phyloP scores from a whole-genome alignment of 192 early-diverging fungal genomes.

The Coemansia pectinata region DNA sequence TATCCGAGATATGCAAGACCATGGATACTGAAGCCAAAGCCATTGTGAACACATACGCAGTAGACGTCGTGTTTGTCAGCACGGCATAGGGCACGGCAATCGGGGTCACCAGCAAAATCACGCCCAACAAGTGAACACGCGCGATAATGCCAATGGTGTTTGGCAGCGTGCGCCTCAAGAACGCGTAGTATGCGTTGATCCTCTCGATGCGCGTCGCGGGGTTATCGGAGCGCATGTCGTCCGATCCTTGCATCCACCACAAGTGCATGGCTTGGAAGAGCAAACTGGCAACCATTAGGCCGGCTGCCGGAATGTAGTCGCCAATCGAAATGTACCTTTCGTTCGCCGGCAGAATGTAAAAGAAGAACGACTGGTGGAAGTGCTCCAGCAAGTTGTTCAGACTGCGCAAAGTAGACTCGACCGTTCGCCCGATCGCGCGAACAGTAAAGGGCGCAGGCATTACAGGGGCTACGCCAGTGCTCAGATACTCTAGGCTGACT shows the following conservation, averaged over 20 bases:
- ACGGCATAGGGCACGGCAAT: slow-evolving; percentile 20
- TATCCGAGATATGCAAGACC: slow-evolving; percentile 60
- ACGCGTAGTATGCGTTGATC: slow-evolving; percentile 39
- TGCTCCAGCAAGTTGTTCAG: slow-evolving; percentile 92
- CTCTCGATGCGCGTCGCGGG: slow-evolving; percentile 43
- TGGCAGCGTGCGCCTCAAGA: slow-evolving; percentile 40
- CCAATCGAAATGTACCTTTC: slow-evolving; percentile 82
- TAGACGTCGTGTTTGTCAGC: slow-evolving; percentile 21
- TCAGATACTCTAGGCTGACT: neutral
- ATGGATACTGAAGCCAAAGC: slow-evolving; percentile 35
- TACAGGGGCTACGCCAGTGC: neutral
- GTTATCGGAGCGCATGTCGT: slow-evolving; percentile 30
- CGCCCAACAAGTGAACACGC: slow-evolving; percentile 54
- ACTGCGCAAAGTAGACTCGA: slow-evolving; percentile 82
- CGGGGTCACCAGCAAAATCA: slow-evolving; percentile 28
- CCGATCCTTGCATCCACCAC: slow-evolving; percentile 53
- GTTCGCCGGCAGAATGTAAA: slow-evolving; percentile 87
- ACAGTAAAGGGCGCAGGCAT: slow-evolving; percentile 10
- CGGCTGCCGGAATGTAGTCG: slow-evolving; percentile 84
- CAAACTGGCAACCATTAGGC: slow-evolving; percentile 72
- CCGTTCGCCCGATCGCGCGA: slow-evolving; percentile 47
- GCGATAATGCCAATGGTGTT: slow-evolving; percentile 24
- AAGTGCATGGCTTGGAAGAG: slow-evolving; percentile 65
- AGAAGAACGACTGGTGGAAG: slow-evolving; percentile 96
- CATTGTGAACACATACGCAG: slow-evolving; percentile 36